Percentiles rank a stretch among this genome's conserved stretches.
phyloP scores from a whole-genome alignment of 768 basidiomycete species.

The Pleurotus citrinopileatus region DNA sequence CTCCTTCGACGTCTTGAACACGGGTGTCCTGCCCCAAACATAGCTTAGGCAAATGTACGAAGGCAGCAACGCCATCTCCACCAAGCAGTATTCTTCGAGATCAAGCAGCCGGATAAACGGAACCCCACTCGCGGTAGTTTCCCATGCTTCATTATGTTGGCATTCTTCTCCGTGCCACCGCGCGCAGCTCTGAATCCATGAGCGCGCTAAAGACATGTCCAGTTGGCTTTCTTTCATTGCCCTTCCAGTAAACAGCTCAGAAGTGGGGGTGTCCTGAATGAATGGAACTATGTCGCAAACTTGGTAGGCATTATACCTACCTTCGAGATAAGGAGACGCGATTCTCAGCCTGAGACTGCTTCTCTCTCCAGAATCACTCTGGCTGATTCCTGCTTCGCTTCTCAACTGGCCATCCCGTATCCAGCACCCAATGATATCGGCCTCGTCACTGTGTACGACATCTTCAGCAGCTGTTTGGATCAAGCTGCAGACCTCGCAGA shows the following conservation, averaged over 20 bases:
- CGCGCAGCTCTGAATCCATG: neutral
- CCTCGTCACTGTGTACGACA: neutral
- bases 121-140: neutral
- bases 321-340: neutral
- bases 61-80: neutral
- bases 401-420: neutral
- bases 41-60: neutral
- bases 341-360: neutral
- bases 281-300: neutral
- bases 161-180: neutral
- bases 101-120: neutral
- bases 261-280: neutral
- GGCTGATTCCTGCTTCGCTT: neutral
- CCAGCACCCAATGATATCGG: slow-evolving; percentile 3
- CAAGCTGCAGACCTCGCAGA: neutral
- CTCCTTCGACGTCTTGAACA: neutral
- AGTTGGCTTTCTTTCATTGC: neutral
- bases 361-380: neutral
- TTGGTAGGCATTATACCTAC: neutral
- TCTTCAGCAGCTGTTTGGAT: neutral
- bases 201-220: neutral
- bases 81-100: neutral
- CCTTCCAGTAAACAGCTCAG: neutral
- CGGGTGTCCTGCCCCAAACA: neutral
- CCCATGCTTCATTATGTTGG: neutral